Evolutionary conservation across 257 asterid species (phyloP).

Genomic region (Linaria vulgaris): DNA sequence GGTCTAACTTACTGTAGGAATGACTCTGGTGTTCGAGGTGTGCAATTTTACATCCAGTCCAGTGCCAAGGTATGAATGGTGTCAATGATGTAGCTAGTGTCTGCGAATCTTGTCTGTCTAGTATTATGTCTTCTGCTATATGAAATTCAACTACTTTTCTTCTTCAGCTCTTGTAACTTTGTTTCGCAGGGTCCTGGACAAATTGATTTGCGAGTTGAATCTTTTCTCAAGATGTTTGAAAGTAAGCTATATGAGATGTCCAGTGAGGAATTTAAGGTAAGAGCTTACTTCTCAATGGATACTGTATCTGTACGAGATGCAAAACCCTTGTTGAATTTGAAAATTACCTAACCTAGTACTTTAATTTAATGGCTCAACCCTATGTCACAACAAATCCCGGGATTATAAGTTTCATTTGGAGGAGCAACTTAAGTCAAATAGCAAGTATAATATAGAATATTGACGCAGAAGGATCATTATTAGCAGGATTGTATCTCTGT

Average conservation of each 20-base stretch:
- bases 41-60: constrained; percentile 91
- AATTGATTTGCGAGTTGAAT: constrained; percentile 78
- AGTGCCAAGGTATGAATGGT: constrained; percentile 61
- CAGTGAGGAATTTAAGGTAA: constrained; percentile 78
- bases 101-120: background rate
- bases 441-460: background rate
- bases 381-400: background rate
- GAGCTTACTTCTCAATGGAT: constrained; percentile 1
- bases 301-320: background rate
- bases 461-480: background rate
- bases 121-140: background rate
- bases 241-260: constrained; percentile 81
- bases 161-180: constrained; percentile 22
- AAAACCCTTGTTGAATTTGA: background rate
- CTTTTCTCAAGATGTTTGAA: constrained; percentile 82
- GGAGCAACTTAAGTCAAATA: background rate
- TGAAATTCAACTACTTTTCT: background rate
- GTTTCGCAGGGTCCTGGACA: constrained; percentile 84
- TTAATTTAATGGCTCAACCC: background rate
- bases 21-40: constrained; percentile 86
- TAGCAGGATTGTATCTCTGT: background rate
- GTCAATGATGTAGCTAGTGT: background rate
- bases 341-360: background rate
- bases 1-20: constrained; percentile 50
- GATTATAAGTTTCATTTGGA: constrained; percentile 1